A percentile compares a stretch with the other conserved stretches of the same genome.
These are phyloP conservation scores for Eudorina sp. DNA, from an alignment of 139 green algal genomes.

Conservation along the genomic window DNA sequence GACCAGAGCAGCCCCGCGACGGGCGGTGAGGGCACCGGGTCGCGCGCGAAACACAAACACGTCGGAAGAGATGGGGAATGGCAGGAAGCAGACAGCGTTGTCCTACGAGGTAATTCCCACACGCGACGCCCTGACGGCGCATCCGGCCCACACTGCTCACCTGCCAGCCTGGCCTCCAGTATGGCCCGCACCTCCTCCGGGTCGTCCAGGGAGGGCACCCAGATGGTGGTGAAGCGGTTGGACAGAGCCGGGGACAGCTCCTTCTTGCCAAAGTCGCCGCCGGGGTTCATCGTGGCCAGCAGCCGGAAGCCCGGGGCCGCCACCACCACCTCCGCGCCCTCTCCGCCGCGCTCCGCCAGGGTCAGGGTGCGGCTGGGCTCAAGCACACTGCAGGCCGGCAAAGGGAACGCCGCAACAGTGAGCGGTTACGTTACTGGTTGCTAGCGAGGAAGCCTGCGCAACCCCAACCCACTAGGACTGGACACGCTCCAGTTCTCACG, in stretches of 20 bases:
- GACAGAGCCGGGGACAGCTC: slow-evolving; percentile 96
- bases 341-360: slow-evolving; percentile 95
- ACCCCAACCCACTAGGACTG: too few relatives aligned
- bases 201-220: slow-evolving; percentile 84
- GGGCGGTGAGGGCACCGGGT: too few relatives aligned
- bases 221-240: slow-evolving; percentile 86
- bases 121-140: background rate
- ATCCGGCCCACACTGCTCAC: slow-evolving; percentile 17
- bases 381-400: slow-evolving; percentile 82
- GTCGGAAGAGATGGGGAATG: too few relatives aligned
- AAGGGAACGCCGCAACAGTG: background rate
- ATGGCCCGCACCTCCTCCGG: slow-evolving; percentile 81
- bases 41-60: too few relatives aligned
- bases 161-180: slow-evolving; percentile 66
- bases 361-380: slow-evolving; percentile 92
- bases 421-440: background rate
- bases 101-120: too few relatives aligned
- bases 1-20: too few relatives aligned
- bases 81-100: too few relatives aligned
- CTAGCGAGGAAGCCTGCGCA: too few relatives aligned
- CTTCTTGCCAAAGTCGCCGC: slow-evolving; percentile 97
- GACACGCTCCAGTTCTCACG: background rate
- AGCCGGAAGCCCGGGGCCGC: slow-evolving; percentile 90
- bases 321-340: slow-evolving; percentile 80
- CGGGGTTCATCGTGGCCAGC: slow-evolving; percentile 99